phyloP scores from a whole-genome alignment of 2,329 filamentous ascomycete species.

The Dactylellina drechsleri region DNA sequence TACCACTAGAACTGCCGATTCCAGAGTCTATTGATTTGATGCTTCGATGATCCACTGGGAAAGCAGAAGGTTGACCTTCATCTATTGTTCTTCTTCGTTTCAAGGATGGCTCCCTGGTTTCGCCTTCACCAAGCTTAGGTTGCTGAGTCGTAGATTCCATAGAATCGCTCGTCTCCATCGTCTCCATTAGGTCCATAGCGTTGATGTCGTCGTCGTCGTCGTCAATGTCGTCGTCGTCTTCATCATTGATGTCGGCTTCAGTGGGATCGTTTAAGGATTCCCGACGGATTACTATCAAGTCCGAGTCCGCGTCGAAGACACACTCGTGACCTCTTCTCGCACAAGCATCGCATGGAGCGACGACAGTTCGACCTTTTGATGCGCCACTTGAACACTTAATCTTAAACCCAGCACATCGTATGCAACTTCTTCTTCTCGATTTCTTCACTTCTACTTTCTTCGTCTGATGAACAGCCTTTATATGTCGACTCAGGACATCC shows the following conservation, averaged over 20 bases:
- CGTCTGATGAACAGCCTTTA: slow-evolving; percentile 58
- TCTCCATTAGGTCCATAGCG: slow-evolving; percentile 49
- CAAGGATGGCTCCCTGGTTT: slow-evolving; percentile 45
- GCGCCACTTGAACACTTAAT: slow-evolving; percentile 59
- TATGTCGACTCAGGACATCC: slow-evolving; percentile 58
- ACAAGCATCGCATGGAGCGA: slow-evolving; percentile 58
- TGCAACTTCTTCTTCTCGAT: slow-evolving; percentile 58
- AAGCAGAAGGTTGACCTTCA: slow-evolving; percentile 47
- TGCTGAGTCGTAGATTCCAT: slow-evolving; percentile 36
- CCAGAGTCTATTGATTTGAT: slow-evolving; percentile 51
- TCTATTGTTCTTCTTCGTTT: slow-evolving; percentile 48
- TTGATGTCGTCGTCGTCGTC: slow-evolving; percentile 56
- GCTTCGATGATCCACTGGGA: slow-evolving; percentile 46
- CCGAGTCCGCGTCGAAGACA: slow-evolving; percentile 57
- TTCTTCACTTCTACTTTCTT: slow-evolving; percentile 58
- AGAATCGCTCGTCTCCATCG: slow-evolving; percentile 39
- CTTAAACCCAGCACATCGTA: slow-evolving; percentile 58
- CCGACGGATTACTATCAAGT: slow-evolving; percentile 47
- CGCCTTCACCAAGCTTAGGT: slow-evolving; percentile 28
- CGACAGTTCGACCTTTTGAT: slow-evolving; percentile 56
- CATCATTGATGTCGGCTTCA: slow-evolving; percentile 52
- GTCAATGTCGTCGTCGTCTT: slow-evolving; percentile 53
- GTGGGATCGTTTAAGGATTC: slow-evolving; percentile 45
- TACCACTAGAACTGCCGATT: slow-evolving; percentile 43
- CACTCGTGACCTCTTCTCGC: slow-evolving; percentile 57